Conservation (phyloP, 768 basidiomycete genomes). For the Mycena latifolia region DNA sequence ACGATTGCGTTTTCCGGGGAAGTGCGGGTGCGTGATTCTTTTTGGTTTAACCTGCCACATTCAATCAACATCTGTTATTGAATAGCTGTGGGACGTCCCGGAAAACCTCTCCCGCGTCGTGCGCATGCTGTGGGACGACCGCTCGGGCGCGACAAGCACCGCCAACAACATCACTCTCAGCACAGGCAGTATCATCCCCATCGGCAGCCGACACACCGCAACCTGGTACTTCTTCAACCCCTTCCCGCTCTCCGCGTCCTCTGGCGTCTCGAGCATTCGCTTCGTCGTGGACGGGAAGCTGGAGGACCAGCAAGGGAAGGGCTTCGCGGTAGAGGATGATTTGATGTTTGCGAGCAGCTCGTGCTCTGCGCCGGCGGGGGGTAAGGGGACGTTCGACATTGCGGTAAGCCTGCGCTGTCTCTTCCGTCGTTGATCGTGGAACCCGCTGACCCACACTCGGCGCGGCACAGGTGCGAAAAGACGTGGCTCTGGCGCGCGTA, state of each 20-base stretch:
- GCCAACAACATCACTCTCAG: background rate
- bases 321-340: constrained; percentile 4
- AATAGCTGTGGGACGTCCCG: background rate
- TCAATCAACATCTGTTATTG: too few relatives aligned
- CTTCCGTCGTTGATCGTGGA: too few relatives aligned
- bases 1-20: background rate
- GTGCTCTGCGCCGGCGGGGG: too few relatives aligned
- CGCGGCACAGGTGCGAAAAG: too few relatives aligned
- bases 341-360: too few relatives aligned
- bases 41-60: too few relatives aligned
- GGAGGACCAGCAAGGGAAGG: constrained; percentile 8
- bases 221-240: background rate
- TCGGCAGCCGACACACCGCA: background rate
- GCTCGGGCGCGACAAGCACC: background rate
- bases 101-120: too few relatives aligned
- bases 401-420: too few relatives aligned
- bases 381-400: too few relatives aligned
- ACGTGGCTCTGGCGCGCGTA: too few relatives aligned
- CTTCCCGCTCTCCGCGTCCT: background rate
- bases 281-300: constrained; percentile 1
- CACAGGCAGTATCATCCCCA: background rate
- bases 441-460: too few relatives aligned
- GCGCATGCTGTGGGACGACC: background rate
- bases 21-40: background rate
- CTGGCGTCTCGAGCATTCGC: background rate